Evolutionary conservation across 2,329 filamentous ascomycete species (phyloP).

Genomic region (Calonectria montana): DNA sequence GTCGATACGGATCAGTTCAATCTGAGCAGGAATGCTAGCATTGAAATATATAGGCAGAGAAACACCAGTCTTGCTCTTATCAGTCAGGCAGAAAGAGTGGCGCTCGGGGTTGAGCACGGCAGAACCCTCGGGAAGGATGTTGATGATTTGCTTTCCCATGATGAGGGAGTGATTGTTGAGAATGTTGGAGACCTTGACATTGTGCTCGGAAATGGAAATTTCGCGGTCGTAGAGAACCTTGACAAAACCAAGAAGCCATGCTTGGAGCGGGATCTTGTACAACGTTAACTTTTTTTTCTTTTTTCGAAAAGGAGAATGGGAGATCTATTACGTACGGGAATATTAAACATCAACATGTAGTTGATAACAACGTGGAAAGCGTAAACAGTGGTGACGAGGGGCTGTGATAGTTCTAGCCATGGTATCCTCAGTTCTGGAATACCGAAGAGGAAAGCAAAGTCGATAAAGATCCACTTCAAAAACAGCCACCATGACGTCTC

Average conservation of each 20-base stretch:
- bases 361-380: constrained; percentile 78
- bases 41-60: constrained; percentile 91
- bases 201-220: constrained; percentile 90
- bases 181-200: constrained; percentile 88
- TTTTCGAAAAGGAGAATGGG: background rate
- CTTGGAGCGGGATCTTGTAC: constrained; percentile 74
- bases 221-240: constrained; percentile 94
- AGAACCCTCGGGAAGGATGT: constrained; percentile 96
- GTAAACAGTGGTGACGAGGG: constrained; percentile 78
- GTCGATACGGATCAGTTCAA: constrained; percentile 90
- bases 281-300: constrained; percentile 20
- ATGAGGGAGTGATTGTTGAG: constrained; percentile 94
- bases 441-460: constrained; percentile 87
- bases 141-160: constrained; percentile 95
- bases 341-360: constrained; percentile 91
- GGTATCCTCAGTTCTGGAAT: constrained; percentile 91
- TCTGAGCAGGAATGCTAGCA: constrained; percentile 86
- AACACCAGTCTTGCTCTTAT: constrained; percentile 67
- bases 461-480: constrained; percentile 91
- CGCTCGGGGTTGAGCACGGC: constrained; percentile 87
- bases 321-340: constrained; percentile 68
- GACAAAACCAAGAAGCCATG: constrained; percentile 77
- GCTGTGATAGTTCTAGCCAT: constrained; percentile 92
- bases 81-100: constrained; percentile 83
- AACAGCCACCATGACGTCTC: constrained; percentile 91